Percentiles rank a stretch among this genome's conserved stretches.
Conservation (phyloP, 129 eudicot genomes). For the Flaveria linearis region DNA sequence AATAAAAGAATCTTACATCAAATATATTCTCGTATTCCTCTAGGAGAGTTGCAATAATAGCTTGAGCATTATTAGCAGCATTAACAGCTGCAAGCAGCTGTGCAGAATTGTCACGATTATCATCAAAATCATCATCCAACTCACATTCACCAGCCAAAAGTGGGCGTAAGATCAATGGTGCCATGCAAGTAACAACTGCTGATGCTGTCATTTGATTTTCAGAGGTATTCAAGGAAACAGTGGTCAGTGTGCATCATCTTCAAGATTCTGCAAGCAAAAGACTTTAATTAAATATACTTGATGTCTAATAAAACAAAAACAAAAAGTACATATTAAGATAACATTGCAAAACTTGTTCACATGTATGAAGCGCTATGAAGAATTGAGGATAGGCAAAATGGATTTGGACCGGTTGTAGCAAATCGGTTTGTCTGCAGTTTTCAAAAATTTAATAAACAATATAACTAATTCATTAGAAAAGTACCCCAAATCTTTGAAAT, state of each 20-base stretch:
- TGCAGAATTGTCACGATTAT: constrained; percentile 81
- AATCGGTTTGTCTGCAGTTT: too few relatives aligned
- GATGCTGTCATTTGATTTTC: constrained; percentile 92
- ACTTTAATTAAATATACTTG: constrained; percentile 29
- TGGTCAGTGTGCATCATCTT: constrained; percentile 91
- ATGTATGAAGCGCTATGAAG: too few relatives aligned
- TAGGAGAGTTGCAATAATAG: constrained; percentile 73
- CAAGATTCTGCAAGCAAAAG: constrained; percentile 56
- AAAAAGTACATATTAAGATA: constrained; percentile 91
- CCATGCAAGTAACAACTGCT: constrained; percentile 98
- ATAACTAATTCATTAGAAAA: too few relatives aligned
- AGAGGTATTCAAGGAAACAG: constrained; percentile 65
- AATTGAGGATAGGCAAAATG: too few relatives aligned
- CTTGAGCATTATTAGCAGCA: constrained; percentile 98
- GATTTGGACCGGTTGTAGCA: too few relatives aligned
- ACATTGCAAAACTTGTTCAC: too few relatives aligned
- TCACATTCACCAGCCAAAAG: constrained; percentile 98
- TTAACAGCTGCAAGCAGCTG: constrained; percentile 98
- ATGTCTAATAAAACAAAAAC: constrained; percentile 50
- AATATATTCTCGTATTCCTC: constrained; percentile 88
- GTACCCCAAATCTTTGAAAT: too few relatives aligned
- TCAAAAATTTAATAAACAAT: too few relatives aligned
- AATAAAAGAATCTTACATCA: constrained; percentile 57
- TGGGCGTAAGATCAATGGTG: constrained; percentile 96
- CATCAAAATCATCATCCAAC: constrained; percentile 77